Conservation (phyloP, 306 rosid genomes). For the Geum urbanum region DNA sequence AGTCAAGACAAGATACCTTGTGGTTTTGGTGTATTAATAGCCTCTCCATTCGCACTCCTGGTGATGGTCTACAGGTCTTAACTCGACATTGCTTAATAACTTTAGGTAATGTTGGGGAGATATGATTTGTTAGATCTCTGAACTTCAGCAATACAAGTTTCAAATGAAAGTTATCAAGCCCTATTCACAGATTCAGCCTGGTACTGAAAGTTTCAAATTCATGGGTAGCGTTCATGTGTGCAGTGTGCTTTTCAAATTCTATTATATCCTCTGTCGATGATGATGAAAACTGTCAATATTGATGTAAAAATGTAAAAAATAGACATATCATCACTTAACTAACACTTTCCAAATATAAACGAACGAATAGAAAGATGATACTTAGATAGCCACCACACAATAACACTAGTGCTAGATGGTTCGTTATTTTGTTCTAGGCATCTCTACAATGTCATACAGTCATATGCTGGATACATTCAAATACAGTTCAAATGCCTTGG, state of each 20-base stretch:
- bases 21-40: too few relatives aligned
- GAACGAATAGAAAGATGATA: not conserved
- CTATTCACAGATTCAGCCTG: not conserved
- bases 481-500: not conserved
- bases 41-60: too few relatives aligned
- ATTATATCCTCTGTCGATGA: not conserved
- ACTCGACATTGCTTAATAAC: not conserved
- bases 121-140: not conserved
- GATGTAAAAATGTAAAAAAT: not conserved
- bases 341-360: not conserved
- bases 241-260: not conserved
- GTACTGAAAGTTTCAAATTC: too few relatives aligned
- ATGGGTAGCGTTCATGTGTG: not conserved
- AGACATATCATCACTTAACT: not conserved
- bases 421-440: conserved; percentile 5
- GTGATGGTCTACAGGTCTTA: too few relatives aligned
- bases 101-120: not conserved
- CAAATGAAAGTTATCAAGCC: not conserved
- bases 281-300: not conserved
- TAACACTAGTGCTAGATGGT: not conserved
- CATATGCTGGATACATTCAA: not conserved
- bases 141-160: not conserved
- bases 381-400: not conserved
- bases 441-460: not conserved
- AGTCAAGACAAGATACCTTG: too few relatives aligned